Base-by-base conservation (phyloP, 306 rosid genomes). In the Cucurbita ficifolia region DNA sequence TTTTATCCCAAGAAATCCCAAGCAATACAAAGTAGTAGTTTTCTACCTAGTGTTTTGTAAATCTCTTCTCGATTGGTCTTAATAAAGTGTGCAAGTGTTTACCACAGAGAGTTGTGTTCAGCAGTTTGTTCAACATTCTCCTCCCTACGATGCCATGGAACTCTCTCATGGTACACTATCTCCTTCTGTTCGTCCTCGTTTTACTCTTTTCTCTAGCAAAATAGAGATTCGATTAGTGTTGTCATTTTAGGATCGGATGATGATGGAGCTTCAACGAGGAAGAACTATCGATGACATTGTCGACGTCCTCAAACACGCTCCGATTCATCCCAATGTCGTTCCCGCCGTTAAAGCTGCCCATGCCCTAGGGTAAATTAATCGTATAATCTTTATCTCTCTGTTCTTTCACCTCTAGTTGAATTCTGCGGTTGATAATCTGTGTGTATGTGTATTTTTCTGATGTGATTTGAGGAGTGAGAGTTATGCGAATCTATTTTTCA, bases 291-390 rank as follows among this genome's bases (percentile, higher is more conserved):
- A 84, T 21, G 92, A 90, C 2, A 79, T 85, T 73, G 78, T 21
- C 3, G 81, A 74, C 17, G 89, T 84, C 64, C 85, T 90, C 39
- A 81, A 79, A 40, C 77, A 83, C 61, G 80, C 53, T 74, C 90
- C 97, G 1, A 80, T 91, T 4, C 90, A 84, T 42, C 86, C 83
- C 2, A 78, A 85, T 77, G 52, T 87, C 4, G 82, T 88, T 22
- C 92, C 96, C 4, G 79, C 97, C 22, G 81, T 88, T 73, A 83
- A 77, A 85, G 86, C 87, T 21, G 89, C 88, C 8, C 87, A 85
- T 76, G 83, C 84, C 29, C 76, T 73, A 18, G 92, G 95, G 88
- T 89, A 76, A 17, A n/a, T 24, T 2, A 17, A 61, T 17, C 13
- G 24, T 61, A 7, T 22, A 61, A 36, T 8, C 45, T 60, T 12